phyloP scores from a whole-genome alignment of 2,329 filamentous ascomycete species.

The Esteya vermicola region DNA sequence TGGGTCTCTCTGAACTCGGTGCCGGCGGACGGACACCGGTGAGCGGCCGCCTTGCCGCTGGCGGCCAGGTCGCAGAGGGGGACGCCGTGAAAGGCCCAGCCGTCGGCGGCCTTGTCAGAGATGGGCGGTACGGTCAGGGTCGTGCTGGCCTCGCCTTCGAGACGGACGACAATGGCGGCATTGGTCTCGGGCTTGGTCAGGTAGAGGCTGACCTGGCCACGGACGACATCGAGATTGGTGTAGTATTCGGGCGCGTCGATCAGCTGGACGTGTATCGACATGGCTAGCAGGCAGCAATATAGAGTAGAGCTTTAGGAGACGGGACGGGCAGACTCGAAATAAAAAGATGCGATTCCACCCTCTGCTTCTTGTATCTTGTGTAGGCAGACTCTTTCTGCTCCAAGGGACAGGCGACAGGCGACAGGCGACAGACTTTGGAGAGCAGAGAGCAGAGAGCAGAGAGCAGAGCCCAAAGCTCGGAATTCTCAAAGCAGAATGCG shows the following conservation, averaged over 20 bases:
- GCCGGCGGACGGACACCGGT: conserved; percentile 13
- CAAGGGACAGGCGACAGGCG: no score
- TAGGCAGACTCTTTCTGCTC: no score
- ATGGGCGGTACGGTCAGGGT: conserved; percentile 41
- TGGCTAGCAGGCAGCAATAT: conserved; percentile 18
- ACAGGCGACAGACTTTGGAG: no score
- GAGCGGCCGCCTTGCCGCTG: not conserved
- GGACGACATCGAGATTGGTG: conserved; percentile 65
- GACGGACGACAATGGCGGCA: conserved; percentile 63
- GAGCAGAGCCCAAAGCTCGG: no score
- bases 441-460: no score
- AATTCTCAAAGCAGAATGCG: no score
- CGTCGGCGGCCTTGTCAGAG: conserved; percentile 19
- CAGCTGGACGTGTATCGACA: conserved; percentile 54
- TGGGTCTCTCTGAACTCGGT: conserved; percentile 42
- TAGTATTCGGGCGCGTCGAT: conserved; percentile 56
- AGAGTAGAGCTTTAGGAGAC: not conserved
- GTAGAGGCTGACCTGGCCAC: conserved; percentile 42
- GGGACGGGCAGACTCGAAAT: not conserved
- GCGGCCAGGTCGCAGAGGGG: conserved; percentile 3
- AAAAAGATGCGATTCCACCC: no score
- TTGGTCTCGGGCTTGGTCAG: conserved; percentile 55
- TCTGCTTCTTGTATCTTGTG: no score
- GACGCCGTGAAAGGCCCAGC: conserved; percentile 4
- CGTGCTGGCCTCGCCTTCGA: conserved; percentile 66